These are phyloP conservation scores for Mimosa bimucronata DNA, from an alignment of 306 rosid genomes.

Conservation along the genomic window DNA sequence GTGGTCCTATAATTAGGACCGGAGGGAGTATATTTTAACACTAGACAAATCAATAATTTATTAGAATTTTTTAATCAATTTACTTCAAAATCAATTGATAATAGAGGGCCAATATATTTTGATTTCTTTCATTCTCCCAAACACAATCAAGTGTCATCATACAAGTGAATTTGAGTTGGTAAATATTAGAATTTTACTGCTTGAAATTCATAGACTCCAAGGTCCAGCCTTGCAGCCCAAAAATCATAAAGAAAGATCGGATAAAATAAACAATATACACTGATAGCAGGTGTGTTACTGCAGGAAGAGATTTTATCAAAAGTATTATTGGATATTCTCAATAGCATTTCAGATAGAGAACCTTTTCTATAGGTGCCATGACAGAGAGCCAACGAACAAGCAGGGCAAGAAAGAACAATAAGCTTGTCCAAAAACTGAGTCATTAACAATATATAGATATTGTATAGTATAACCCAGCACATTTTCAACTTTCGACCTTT, in stretches of 20 bases:
- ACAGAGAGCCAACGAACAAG: slow-evolving; percentile 22
- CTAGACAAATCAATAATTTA: too few species aligned
- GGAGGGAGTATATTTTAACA: too few species aligned
- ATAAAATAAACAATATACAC: too few species aligned
- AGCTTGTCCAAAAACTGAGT: slow-evolving; percentile 22
- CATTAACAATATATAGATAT: background rate
- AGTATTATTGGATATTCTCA: slow-evolving; percentile 8
- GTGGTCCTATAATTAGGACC: too few species aligned
- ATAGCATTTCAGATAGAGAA: background rate
- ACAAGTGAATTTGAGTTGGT: background rate
- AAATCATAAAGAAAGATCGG: too few species aligned
- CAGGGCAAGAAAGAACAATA: slow-evolving; percentile 10
- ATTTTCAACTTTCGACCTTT: background rate
- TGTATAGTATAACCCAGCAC: slow-evolving; percentile 1
- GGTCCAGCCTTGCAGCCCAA: too few species aligned
- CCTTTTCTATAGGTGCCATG: background rate
- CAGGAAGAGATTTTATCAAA: too few species aligned
- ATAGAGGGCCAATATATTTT: background rate
- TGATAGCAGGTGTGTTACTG: too few species aligned
- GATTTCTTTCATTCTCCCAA: background rate
- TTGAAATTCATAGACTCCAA: too few species aligned
- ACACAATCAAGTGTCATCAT: background rate
- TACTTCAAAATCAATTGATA: background rate
- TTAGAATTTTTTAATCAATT: too few species aligned
- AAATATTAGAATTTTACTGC: too few species aligned